Evolutionary conservation across 495 filamentous ascomycete genomes (phyloP), one percentile per base, ranked within the genome.

Genomic region (Delitschia confertaspora): DNA sequence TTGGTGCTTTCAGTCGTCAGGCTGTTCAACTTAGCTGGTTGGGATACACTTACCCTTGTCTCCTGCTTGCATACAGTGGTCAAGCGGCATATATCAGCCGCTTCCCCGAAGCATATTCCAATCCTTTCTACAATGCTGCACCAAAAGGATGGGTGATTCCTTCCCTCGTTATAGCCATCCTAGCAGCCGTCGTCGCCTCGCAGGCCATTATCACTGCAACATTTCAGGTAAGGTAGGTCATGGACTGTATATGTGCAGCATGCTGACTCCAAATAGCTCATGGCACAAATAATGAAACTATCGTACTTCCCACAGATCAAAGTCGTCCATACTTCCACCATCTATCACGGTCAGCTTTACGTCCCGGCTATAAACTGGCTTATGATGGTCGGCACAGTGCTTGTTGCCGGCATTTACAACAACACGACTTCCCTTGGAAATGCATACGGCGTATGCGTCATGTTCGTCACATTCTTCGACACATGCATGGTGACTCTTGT

Each of bases 181-280:
- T 84, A 3, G 81, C 81, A 3, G 79, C 79, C 17, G 72, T 86
- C 40, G 82, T 86, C 13, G 82, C 82, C n/a, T 80, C 75, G 11
- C 82, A 86, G 40, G 82, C 82, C 23, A 80, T 85, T 64, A 85
- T 86, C 33, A 85, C 82, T 5, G 74, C 72, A n/a, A 75, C 76
- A 3, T 84, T 86, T 42, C 69, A 82, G 69, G 69, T 61, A 36
- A 7, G 46, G 10, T 8, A 4, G 13, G 10, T 8, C 7, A 6
- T 42, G 2, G 4, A 23, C 7, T 6, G 11, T 6, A 8, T 23
- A 6, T 20, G 3, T 10, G 20, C 3, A 6, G 3, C 10, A 1
- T 5, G 17, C 46, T 49, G 27, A 49, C 30, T 2, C 3, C 3
- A n/a, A 6, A 1, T 13, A 51, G 41, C 53, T 86, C 17, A 64